A percentile compares a stretch with the other conserved stretches of the same genome.
phyloP scores from a whole-genome alignment of 176 grass and related monocot species.

The Carex scoparia region DNA sequence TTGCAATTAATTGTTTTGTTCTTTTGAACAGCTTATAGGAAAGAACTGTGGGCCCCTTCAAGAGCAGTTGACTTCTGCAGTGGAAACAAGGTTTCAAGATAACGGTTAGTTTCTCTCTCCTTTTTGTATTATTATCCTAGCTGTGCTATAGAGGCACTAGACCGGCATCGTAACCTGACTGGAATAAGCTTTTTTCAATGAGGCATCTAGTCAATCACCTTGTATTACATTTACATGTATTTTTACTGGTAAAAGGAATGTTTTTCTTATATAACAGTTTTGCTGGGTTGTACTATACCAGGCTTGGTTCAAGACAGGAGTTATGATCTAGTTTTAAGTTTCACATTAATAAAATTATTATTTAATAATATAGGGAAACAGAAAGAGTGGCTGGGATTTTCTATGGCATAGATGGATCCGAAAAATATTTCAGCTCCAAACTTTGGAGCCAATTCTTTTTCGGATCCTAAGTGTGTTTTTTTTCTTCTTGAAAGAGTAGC shows the following conservation, averaged over 20 bases:
- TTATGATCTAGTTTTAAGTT: not conserved
- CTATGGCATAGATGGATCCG: no score
- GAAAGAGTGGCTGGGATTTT: no score
- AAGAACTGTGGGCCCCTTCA: conserved; percentile 1
- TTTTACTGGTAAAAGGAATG: not conserved
- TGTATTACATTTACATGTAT: not conserved
- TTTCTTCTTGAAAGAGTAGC: no score
- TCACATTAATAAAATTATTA: no score
- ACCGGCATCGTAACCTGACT: not conserved
- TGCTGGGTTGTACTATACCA: not conserved
- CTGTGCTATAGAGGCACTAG: not conserved
- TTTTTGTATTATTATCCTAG: not conserved
- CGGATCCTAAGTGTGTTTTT: no score
- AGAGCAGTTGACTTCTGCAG: not conserved
- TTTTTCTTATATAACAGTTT: not conserved
- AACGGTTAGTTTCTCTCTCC: not conserved
- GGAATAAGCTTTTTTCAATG: not conserved
- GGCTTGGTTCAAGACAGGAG: not conserved
- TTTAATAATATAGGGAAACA: no score
- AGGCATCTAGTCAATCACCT: not conserved
- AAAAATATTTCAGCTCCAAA: no score
- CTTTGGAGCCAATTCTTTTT: no score
- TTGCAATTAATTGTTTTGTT: not conserved
- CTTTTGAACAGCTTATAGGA: conserved; percentile 23
- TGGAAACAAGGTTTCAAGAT: not conserved